Percentiles rank a stretch among this genome's conserved stretches.
These are phyloP conservation scores for Spinellus fusiger DNA, from an alignment of 192 early-diverging fungal genomes.

Conservation along the genomic window DNA sequence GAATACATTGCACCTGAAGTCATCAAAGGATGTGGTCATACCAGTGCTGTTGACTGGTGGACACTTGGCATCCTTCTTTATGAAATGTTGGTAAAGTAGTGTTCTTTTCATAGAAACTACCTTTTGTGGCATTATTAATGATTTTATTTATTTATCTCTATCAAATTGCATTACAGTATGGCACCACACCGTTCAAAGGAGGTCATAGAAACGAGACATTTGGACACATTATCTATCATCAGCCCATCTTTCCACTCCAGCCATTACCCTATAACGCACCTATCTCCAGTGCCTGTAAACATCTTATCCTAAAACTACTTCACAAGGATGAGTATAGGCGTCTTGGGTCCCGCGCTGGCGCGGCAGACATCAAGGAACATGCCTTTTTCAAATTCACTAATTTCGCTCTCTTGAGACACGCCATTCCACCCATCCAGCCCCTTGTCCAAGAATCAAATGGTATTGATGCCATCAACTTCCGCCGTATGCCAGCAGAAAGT, in stretches of 20 bases:
- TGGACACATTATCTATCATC: constrained; percentile 76
- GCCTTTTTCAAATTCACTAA: constrained; percentile 85
- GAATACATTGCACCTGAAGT: constrained; percentile 99
- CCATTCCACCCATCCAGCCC: constrained; percentile 81
- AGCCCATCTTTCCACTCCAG: constrained; percentile 65
- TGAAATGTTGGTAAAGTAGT: constrained; percentile 79
- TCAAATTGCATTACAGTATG: constrained; percentile 47
- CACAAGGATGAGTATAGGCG: constrained; percentile 86
- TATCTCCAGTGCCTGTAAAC: constrained; percentile 48
- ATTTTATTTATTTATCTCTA: not conserved
- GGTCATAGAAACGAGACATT: constrained; percentile 84
- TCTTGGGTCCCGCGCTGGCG: constrained; percentile 84
- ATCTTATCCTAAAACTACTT: constrained; percentile 77
- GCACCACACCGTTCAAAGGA: constrained; percentile 97
- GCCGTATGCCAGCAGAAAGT: constrained; percentile 55
- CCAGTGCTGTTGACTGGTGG: constrained; percentile 97
- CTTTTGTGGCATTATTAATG: not conserved
- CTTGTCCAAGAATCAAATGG: constrained; percentile 39
- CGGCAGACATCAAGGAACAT: constrained; percentile 90
- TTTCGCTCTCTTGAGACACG: constrained; percentile 89
- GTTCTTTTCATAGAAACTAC: not conserved
- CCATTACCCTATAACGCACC: constrained; percentile 2
- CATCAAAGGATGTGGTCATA: constrained; percentile 92
- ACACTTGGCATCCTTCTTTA: constrained; percentile 95
- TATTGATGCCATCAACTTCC: constrained; percentile 64